A percentile compares a stretch with the other conserved stretches of the same genome.
phyloP scores from a whole-genome alignment of 2,329 filamentous ascomycete species.

The Fusarium paranaense region DNA sequence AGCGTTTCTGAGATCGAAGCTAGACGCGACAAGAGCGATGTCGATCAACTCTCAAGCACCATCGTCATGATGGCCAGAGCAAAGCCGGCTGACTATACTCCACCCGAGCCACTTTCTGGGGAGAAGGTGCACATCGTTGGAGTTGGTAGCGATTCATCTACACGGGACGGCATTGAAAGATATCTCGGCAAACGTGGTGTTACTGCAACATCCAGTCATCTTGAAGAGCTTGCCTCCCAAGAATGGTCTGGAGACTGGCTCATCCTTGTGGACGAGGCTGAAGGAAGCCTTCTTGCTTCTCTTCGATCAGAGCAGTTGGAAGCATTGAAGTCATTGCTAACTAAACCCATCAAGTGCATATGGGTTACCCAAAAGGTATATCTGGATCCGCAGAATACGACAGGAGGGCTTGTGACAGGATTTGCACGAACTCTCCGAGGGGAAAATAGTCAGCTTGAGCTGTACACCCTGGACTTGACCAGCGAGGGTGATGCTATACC shows the following conservation, averaged over 20 bases:
- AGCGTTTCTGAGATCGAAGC: slow-evolving; percentile 33
- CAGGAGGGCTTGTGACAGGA: slow-evolving; percentile 37
- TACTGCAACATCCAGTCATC: slow-evolving; percentile 12
- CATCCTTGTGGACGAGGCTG: slow-evolving; percentile 30
- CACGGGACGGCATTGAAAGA: slow-evolving; percentile 4
- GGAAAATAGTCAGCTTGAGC: slow-evolving; percentile 36
- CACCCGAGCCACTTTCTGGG: slow-evolving; percentile 13
- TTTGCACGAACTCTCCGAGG: slow-evolving; percentile 36
- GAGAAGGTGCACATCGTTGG: slow-evolving; percentile 30
- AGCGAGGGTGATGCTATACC: slow-evolving; percentile 22
- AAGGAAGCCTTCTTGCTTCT: slow-evolving; percentile 36
- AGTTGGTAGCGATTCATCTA: neutral
- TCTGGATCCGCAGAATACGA: slow-evolving; percentile 34
- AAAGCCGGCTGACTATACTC: slow-evolving; percentile 16
- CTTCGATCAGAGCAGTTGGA: slow-evolving; percentile 21
- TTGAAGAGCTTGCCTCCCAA: slow-evolving; percentile 27
- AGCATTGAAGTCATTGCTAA: slow-evolving; percentile 32
- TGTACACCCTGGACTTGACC: slow-evolving; percentile 37
- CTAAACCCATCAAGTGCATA: slow-evolving; percentile 35
- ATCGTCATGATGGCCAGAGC: slow-evolving; percentile 39
- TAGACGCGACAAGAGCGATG: slow-evolving; percentile 2
- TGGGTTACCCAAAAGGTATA: slow-evolving; percentile 40
- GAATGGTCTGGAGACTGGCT: slow-evolving; percentile 36
- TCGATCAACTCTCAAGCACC: slow-evolving; percentile 34
- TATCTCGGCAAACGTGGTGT: slow-evolving; percentile 20